Conservation (phyloP, 805 yeast genomes). For the Candida boleticola region DNA sequence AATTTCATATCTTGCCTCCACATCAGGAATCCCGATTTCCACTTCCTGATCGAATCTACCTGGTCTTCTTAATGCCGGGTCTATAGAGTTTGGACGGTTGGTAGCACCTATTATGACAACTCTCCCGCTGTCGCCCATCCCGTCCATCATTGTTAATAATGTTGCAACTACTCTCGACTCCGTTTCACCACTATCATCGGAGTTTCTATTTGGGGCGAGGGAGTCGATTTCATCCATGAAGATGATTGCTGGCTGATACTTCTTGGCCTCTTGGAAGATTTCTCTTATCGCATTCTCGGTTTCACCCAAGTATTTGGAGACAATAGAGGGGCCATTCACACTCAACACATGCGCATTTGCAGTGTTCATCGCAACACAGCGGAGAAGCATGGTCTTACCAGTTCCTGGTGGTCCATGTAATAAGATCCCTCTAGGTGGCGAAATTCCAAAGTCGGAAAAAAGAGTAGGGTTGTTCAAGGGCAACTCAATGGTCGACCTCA, state of each 20-base stretch:
- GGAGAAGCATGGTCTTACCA: conserved; percentile 86
- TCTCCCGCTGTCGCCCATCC: conserved; percentile 62
- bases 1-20: conserved; percentile 72
- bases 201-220: conserved; percentile 76
- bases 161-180: conserved; percentile 92
- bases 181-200: conserved; percentile 86
- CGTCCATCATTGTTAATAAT: conserved; percentile 76
- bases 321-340: conserved; percentile 88
- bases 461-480: conserved; percentile 78
- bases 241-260: conserved; percentile 83
- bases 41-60: conserved; percentile 89
- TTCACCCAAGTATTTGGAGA: conserved; percentile 91
- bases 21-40: conserved; percentile 91
- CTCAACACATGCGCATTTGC: conserved; percentile 79
- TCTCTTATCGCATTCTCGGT: conserved; percentile 84
- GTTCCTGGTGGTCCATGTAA: conserved; percentile 98
- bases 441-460: conserved; percentile 80
- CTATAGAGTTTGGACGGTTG: conserved; percentile 66
- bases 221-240: conserved; percentile 95
- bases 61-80: conserved; percentile 75
- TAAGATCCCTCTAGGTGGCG: conserved; percentile 91
- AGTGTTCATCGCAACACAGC: conserved; percentile 71
- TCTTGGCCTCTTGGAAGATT: conserved; percentile 78
- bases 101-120: conserved; percentile 75
- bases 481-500: conserved; percentile 69